Percentiles rank a stretch among this genome's conserved stretches.
phyloP scores from a whole-genome alignment of 2,329 filamentous ascomycete species.

The Diplocarpon rosae region DNA sequence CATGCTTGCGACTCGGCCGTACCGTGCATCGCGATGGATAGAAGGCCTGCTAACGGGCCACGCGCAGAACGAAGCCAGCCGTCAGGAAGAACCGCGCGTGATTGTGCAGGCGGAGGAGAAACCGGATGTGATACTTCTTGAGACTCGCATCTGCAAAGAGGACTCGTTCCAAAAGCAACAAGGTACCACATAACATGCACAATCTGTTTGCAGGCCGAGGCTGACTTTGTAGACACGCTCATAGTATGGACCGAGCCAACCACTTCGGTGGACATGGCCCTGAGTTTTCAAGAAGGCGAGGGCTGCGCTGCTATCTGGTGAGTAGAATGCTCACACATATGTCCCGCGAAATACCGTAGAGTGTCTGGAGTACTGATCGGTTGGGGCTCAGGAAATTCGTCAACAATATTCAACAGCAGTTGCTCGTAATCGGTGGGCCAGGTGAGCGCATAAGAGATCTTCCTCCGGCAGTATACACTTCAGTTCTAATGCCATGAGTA shows the following conservation, averaged over 20 bases:
- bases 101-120: conserved; percentile 90
- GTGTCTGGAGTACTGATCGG: not conserved
- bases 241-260: conserved; percentile 91
- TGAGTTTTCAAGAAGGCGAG: conserved; percentile 96
- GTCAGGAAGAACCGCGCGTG: conserved; percentile 73
- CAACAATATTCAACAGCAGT: conserved; percentile 68
- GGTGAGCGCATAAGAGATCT: conserved; percentile 35
- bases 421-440: conserved; percentile 50
- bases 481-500: conserved; percentile 23
- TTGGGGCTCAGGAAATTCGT: conserved; percentile 68
- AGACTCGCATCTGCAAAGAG: conserved; percentile 84
- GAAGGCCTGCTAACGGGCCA: conserved; percentile 21
- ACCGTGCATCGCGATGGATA: conserved; percentile 1
- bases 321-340: conserved; percentile 21
- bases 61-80: conserved; percentile 41
- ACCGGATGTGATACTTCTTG: conserved; percentile 69
- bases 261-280: conserved; percentile 87
- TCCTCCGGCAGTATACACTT: not conserved
- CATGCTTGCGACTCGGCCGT: conserved; percentile 3
- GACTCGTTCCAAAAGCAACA: conserved; percentile 98
- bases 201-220: conserved; percentile 17
- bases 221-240: conserved; percentile 62
- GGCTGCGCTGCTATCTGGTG: conserved; percentile 90
- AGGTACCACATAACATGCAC: conserved; percentile 42
- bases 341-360: not conserved